These are phyloP conservation scores for Tricholoma furcatifolium DNA, from an alignment of 768 basidiomycete genomes.

Conservation along the genomic window DNA sequence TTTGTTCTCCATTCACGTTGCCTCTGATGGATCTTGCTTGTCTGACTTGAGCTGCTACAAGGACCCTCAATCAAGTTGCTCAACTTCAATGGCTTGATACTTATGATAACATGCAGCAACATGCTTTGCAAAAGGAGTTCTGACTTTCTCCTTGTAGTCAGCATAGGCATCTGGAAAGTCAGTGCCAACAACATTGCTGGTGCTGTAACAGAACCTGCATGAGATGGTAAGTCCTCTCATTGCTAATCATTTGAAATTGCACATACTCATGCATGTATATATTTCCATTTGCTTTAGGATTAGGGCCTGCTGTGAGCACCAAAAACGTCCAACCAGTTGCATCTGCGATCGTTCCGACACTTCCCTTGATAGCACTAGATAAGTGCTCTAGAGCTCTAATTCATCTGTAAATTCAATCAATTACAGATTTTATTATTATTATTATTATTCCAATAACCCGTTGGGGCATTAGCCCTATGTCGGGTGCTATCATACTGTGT, in stretches of 20 bases:
- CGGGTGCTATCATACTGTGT: too few species aligned
- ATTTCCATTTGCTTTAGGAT: background rate
- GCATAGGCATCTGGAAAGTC: too few species aligned
- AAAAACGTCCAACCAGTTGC: background rate
- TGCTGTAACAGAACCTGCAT: background rate
- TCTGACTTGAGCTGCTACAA: background rate
- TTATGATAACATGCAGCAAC: too few species aligned
- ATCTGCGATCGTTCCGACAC: background rate
- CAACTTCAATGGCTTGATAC: background rate
- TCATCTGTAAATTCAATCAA: too few species aligned
- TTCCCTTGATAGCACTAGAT: background rate
- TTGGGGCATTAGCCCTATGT: too few species aligned
- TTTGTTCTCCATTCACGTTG: background rate
- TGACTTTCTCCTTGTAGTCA: too few species aligned
- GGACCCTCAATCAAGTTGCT: background rate
- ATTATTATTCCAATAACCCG: too few species aligned
- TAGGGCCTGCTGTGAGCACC: background rate
- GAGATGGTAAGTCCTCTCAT: background rate
- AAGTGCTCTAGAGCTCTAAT: background rate
- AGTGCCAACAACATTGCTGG: background rate
- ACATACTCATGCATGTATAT: background rate
- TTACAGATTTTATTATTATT: too few species aligned
- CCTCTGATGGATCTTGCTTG: background rate
- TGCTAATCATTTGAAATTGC: background rate
- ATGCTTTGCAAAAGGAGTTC: too few species aligned